A percentile compares a stretch with the other conserved stretches of the same genome.
These are phyloP conservation scores for Euryodendron excelsum DNA, from an alignment of 148 eudicot genomes.

Conservation along the genomic window DNA sequence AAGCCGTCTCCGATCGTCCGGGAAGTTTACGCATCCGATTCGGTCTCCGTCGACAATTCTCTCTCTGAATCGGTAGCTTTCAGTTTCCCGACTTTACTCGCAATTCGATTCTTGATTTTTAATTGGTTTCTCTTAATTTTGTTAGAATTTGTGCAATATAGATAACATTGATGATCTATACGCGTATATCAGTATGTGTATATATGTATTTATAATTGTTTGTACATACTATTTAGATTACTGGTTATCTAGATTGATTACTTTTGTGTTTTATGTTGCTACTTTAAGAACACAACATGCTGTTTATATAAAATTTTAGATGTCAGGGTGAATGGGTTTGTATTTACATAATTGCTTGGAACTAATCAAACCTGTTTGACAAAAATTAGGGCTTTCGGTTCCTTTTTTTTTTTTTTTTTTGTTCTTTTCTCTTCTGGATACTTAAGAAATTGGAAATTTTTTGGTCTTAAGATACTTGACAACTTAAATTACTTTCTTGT, in stretches of 20 bases:
- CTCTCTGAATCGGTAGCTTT: conserved; percentile 31
- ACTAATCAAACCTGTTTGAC: background rate
- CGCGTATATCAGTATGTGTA: too few relatives aligned
- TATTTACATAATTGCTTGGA: background rate
- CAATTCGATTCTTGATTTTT: background rate
- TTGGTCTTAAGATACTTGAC: too few relatives aligned
- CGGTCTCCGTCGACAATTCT: conserved; percentile 26
- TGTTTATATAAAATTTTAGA: background rate
- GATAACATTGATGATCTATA: background rate
- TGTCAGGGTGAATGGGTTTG: background rate
- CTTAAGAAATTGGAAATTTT: background rate
- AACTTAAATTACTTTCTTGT: background rate
- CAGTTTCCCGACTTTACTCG: background rate
- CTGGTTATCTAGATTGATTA: background rate
- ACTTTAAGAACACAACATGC: background rate
- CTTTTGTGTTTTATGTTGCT: background rate
- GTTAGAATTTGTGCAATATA: background rate
- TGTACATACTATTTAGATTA: background rate
- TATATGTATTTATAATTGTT: too few relatives aligned
- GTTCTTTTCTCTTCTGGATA: background rate
- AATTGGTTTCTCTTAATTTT: background rate
- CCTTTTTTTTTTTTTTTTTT: too few relatives aligned
- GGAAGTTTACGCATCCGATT: too few relatives aligned
- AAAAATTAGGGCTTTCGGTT: background rate
- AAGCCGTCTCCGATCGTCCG: background rate